Conservation (phyloP, 73 alveolate species). For the Effrenium voratum region DNA sequence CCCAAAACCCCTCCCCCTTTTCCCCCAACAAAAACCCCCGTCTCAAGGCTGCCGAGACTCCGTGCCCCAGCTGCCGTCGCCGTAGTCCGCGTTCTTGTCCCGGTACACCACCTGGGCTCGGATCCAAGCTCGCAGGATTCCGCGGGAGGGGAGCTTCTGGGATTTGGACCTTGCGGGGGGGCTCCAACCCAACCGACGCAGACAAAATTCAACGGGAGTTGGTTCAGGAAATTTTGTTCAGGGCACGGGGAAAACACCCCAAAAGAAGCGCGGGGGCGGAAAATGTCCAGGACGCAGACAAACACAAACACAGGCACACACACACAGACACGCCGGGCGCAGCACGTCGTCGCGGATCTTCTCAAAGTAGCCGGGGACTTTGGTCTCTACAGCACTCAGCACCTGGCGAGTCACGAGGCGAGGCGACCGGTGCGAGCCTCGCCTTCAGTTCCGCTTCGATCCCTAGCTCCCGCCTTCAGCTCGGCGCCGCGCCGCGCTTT, state of each 20-base stretch:
- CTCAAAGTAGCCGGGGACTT: conserved; percentile 92
- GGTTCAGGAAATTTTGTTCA: too few relatives aligned
- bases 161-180: too few relatives aligned
- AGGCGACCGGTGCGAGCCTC: not conserved
- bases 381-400: conserved; percentile 91
- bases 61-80: conserved; percentile 90
- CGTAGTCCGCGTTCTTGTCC: conserved; percentile 64
- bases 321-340: too few relatives aligned
- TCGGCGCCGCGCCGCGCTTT: conserved; percentile 90
- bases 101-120: conserved; percentile 68
- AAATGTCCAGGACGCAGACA: too few relatives aligned
- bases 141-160: too few relatives aligned
- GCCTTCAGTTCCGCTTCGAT: not conserved
- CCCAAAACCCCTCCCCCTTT: too few relatives aligned
- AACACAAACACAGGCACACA: too few relatives aligned
- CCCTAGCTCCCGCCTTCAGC: conserved; percentile 51
- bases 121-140: too few relatives aligned
- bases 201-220: too few relatives aligned
- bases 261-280: too few relatives aligned
- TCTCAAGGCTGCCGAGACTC: not conserved
- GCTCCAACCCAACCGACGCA: too few relatives aligned
- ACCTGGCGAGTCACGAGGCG: conserved; percentile 1
- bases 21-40: not conserved
- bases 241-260: too few relatives aligned
- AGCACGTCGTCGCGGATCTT: conserved; percentile 64